Base-by-base conservation (phyloP, 495 filamentous ascomycete species). In the Penicillium cinerascens region DNA sequence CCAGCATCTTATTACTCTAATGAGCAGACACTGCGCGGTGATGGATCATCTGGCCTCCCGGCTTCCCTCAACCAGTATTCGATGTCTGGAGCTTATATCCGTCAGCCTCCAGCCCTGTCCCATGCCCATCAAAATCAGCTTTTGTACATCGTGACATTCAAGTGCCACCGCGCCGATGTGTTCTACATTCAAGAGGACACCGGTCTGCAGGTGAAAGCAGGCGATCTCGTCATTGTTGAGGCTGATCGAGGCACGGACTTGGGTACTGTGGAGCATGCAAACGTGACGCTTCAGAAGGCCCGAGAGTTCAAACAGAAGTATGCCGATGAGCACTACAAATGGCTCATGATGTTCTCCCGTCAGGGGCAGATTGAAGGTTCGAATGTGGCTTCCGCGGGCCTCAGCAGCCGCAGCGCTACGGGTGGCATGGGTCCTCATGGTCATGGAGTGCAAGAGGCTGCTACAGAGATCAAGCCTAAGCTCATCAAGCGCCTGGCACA, bases 181-280 rank as follows among this genome's bases (percentile, higher is more conserved):
- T 98, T 97, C 67, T 96, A 95, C 66, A 87, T 96, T 47, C 91
- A 93, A 67, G 91, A 96, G 67, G 91, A 91, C 40, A 97, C 91
- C 11, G 95, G 95, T 2, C 78, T 98, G 23, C 87, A 88, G 44
- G 87, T 96, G 46, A 92, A 91, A 52, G 81, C 81, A 25, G 95
- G 95, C 27, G 93, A 98, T 65, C 73, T 97, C 47, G 95, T 98
- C 44, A 96, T 97, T 55, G 92, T 97, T 26, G 93, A 98, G 71
- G 93, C 93, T 13, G 93, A 98, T 65, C 88, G 93, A 47, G 93
- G 93, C 17, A 95, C 88, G 8, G 95, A 98, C 63, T 82, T 98
- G 49, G 95, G 93, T 8, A 95, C 91, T n/a, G 91, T 98, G 23
- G 83, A 86, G 37, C 82, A 85, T 54, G 86, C 90, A 37, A 91